Evolutionary conservation across 106 monocot genomes (phyloP).

Genomic region (Dioscorea zingiberensis): DNA sequence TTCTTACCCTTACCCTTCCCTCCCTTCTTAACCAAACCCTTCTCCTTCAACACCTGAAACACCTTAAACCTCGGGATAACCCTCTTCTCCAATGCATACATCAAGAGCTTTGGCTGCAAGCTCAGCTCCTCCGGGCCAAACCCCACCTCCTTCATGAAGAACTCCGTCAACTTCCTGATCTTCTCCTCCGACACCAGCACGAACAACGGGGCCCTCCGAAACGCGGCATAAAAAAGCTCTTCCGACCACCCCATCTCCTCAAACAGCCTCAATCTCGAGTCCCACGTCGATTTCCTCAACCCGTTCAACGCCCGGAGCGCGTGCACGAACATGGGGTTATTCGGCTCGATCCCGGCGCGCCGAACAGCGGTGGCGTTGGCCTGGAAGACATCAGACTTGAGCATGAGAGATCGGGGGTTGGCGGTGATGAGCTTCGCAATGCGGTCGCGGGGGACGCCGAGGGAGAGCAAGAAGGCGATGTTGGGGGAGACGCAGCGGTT

Average conservation of each 20-base stretch:
- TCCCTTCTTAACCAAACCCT: neutral
- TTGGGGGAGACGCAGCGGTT: neutral
- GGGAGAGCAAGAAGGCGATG: neutral
- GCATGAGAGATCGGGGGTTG: neutral
- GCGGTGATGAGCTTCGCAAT: constrained; percentile 5
- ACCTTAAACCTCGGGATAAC: constrained; percentile 8
- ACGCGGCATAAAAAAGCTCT: neutral
- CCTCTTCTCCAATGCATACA: constrained; percentile 6
- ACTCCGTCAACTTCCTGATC: neutral
- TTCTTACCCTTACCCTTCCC: neutral
- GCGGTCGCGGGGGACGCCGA: constrained; percentile 3
- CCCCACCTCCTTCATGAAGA: constrained; percentile 4
- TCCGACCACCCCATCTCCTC: neutral
- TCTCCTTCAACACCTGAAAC: neutral
- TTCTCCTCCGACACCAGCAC: constrained; percentile 6
- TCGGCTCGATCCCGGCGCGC: neutral
- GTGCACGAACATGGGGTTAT: neutral
- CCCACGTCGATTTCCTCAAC: constrained; percentile 1
- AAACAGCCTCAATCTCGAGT: neutral
- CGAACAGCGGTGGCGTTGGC: neutral
- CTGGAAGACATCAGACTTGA: neutral
- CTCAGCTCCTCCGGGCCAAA: neutral
- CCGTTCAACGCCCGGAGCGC: neutral
- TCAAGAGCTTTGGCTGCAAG: constrained; percentile 9
- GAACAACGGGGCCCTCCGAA: neutral